These are phyloP conservation scores for Porodaedalea pini DNA, from an alignment of 1,284 basidiomycete species.

Conservation along the genomic window DNA sequence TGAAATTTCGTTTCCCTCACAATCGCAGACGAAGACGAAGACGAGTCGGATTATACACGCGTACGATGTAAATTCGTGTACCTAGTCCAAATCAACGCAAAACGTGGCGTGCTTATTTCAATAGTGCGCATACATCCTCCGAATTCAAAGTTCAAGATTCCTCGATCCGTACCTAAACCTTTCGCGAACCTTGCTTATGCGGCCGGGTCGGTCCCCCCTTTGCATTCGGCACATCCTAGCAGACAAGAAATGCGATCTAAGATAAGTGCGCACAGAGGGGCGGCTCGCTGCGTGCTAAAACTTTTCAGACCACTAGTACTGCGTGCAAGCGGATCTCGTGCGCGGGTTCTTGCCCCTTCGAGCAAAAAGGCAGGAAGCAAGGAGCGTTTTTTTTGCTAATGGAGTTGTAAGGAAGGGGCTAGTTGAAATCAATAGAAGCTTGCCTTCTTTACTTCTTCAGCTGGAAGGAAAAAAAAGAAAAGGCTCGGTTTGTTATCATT, in stretches of 20 bases:
- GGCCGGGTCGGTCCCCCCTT: no score
- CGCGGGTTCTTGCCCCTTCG: not conserved
- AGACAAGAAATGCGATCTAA: not conserved
- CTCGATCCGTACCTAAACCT: no score
- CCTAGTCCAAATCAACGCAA: no score
- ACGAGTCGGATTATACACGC: no score
- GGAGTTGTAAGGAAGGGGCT: not conserved
- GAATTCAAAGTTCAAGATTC: slow-evolving; percentile 1
- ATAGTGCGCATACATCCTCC: not conserved
- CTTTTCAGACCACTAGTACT: not conserved
- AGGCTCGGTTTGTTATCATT: not conserved
- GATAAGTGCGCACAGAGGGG: not conserved
- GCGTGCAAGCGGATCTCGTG: not conserved
- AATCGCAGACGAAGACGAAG: not conserved
- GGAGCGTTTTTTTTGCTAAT: not conserved
- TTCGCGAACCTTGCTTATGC: no score
- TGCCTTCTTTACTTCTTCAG: not conserved
- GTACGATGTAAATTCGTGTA: not conserved
- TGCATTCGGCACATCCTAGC: no score
- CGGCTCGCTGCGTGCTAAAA: no score
- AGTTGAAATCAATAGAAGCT: not conserved
- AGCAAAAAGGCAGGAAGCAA: not conserved
- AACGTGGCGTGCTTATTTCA: no score
- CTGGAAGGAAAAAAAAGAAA: not conserved
- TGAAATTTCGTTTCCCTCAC: not conserved